Conservation (phyloP, 78 protist genomes). For the Bodo saltans region DNA sequence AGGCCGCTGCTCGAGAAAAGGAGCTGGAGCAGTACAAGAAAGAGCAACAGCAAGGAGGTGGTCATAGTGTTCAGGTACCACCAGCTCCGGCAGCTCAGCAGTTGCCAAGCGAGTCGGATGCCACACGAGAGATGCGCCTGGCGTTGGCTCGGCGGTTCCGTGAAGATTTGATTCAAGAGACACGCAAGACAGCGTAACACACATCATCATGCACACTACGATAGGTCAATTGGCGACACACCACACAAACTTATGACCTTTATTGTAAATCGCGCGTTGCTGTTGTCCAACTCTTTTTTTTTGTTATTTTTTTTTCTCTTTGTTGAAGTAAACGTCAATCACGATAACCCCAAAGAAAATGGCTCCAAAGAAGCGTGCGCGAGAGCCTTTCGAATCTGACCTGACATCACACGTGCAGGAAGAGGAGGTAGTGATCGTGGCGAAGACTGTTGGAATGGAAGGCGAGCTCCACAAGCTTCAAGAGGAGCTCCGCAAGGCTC, state of each 20-base stretch:
- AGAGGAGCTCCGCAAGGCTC: too few relatives aligned
- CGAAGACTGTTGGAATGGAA: too few relatives aligned
- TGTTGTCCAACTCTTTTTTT: background rate
- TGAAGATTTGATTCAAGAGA: background rate
- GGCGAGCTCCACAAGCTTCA: too few relatives aligned
- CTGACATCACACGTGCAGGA: too few relatives aligned
- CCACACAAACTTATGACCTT: background rate
- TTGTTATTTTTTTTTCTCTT: conserved; percentile 1
- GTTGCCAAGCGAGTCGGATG: background rate
- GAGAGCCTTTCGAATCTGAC: too few relatives aligned
- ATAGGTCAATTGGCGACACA: background rate
- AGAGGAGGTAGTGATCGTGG: too few relatives aligned
- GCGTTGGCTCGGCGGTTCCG: background rate
- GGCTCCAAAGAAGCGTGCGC: too few relatives aligned
- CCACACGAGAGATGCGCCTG: background rate
- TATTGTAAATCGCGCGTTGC: background rate
- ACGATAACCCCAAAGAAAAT: background rate
- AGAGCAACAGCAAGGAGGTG: conserved; percentile 1
- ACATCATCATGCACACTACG: background rate
- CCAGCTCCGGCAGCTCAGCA: background rate
- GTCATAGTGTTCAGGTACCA: background rate
- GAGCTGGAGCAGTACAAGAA: background rate
- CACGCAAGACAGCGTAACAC: background rate
- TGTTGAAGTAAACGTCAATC: background rate
- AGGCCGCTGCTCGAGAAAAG: background rate